These are phyloP conservation scores for Chlamydomonas applanata DNA, from an alignment of 139 green algal species.

Conservation along the genomic window DNA sequence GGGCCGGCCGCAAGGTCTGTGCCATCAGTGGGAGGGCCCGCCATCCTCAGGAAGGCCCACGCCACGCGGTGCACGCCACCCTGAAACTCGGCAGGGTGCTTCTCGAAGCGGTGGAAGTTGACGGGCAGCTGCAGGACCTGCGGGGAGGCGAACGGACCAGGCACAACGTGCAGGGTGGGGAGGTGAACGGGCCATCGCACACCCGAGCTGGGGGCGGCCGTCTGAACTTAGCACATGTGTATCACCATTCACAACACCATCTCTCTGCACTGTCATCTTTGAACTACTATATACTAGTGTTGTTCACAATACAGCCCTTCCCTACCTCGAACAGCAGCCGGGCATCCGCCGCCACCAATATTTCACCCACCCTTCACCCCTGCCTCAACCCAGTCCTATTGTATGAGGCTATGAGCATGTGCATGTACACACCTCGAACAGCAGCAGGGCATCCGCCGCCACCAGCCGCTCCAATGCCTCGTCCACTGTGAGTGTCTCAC, in stretches of 20 bases:
- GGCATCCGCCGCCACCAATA: neutral
- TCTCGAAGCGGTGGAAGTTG: slow-evolving; percentile 33
- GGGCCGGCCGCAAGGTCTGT: too few species aligned
- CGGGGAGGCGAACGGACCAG: neutral
- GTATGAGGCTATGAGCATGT: neutral
- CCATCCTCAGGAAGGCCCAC: slow-evolving; percentile 49
- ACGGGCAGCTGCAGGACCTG: slow-evolving; percentile 46
- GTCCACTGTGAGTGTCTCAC: slow-evolving; percentile 44
- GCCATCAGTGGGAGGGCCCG: too few species aligned
- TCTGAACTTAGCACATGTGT: too few species aligned
- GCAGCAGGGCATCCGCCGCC: slow-evolving; percentile 35
- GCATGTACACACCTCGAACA: slow-evolving; percentile 36
- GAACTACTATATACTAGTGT: too few species aligned
- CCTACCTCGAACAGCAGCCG: neutral
- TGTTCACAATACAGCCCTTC: too few species aligned
- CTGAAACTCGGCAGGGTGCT: slow-evolving; percentile 31
- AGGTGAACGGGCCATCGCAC: too few species aligned
- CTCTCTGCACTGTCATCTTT: too few species aligned
- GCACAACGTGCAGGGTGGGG: too few species aligned
- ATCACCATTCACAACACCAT: too few species aligned
- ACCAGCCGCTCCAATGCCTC: slow-evolving; percentile 34
- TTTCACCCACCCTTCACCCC: neutral
- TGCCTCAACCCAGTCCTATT: neutral
- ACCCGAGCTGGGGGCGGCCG: too few species aligned
- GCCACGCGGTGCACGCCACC: slow-evolving; percentile 30